Evolutionary conservation across 2,329 filamentous ascomycete genomes (phyloP).

Genomic region (Arachnomyces sp.): DNA sequence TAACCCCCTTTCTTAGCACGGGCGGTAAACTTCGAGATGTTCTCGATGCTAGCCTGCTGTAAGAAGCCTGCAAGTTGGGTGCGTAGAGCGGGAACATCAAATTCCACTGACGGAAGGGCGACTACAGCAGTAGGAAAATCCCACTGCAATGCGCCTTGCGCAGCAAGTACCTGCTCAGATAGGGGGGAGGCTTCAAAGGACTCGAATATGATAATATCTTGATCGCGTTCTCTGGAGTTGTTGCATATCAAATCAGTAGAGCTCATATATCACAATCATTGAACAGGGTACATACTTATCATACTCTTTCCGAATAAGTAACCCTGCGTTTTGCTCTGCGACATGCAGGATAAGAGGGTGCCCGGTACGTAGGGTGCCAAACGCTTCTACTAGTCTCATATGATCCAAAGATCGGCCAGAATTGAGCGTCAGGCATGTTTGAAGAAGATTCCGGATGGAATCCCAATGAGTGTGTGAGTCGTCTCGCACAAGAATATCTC

Average conservation of each 20-base stretch:
- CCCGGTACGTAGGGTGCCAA: slow-evolving; percentile 21
- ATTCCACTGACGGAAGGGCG: slow-evolving; percentile 34
- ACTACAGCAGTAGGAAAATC: slow-evolving; percentile 52
- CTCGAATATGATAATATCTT: slow-evolving; percentile 43
- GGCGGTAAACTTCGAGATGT: slow-evolving; percentile 46
- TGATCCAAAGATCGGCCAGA: slow-evolving; percentile 13
- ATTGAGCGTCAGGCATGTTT: slow-evolving; percentile 13
- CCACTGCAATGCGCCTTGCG: slow-evolving; percentile 47
- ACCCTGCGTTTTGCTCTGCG: slow-evolving; percentile 42
- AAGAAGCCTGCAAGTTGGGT: slow-evolving; percentile 44
- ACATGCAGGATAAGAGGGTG: slow-evolving; percentile 37
- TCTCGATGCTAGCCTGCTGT: slow-evolving; percentile 47
- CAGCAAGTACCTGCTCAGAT: slow-evolving; percentile 45
- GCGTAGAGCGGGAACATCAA: slow-evolving; percentile 39
- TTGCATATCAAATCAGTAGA: slow-evolving; percentile 6
- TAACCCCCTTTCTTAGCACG: slow-evolving; percentile 44
- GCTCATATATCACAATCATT: background rate
- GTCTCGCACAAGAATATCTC: slow-evolving; percentile 8
- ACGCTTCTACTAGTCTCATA: slow-evolving; percentile 17
- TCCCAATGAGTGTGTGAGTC: slow-evolving; percentile 10
- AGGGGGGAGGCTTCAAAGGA: slow-evolving; percentile 52
- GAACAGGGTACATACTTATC: slow-evolving; percentile 21
- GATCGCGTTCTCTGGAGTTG: slow-evolving; percentile 10
- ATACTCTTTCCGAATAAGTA: slow-evolving; percentile 32
- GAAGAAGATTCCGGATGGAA: slow-evolving; percentile 6